A percentile compares a stretch with the other conserved stretches of the same genome.
These are phyloP conservation scores for Jamesozyma rosinii DNA, from an alignment of 805 yeast genomes.

Conservation along the genomic window DNA sequence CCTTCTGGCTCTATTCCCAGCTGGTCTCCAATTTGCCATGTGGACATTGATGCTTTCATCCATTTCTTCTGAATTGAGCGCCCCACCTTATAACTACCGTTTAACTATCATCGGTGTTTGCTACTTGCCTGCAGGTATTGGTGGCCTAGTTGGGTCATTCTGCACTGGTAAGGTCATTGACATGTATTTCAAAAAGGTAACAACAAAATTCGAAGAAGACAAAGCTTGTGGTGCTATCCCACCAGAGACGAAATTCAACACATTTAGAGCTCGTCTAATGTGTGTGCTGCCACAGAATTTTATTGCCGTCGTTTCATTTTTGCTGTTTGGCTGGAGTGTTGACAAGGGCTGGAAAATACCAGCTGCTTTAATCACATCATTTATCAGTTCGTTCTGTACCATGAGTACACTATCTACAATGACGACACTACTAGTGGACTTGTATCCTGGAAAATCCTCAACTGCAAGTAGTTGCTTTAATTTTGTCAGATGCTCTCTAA, in stretches of 20 bases:
- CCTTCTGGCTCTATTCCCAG: conserved; percentile 44
- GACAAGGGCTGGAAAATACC: conserved; percentile 40
- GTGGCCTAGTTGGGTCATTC: conserved; percentile 55
- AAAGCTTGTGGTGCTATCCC: conserved; percentile 21
- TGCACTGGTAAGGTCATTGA: conserved; percentile 50
- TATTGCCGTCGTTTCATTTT: conserved; percentile 34
- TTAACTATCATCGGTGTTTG: conserved; percentile 56
- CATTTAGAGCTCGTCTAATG: conserved; percentile 44
- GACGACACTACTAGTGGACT: conserved; percentile 61
- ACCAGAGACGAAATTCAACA: conserved; percentile 36
- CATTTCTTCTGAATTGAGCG: conserved; percentile 44
- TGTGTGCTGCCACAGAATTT: conserved; percentile 38
- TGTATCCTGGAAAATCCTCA: conserved; percentile 61
- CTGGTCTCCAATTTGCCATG: conserved; percentile 52
- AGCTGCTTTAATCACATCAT: conserved; percentile 48
- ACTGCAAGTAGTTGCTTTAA: conserved; percentile 67
- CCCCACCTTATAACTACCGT: conserved; percentile 39
- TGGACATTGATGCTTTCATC: conserved; percentile 67
- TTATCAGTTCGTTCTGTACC: conserved; percentile 47
- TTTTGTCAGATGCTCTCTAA: conserved; percentile 56
- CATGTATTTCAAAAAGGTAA: conserved; percentile 34
- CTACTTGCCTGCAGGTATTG: conserved; percentile 66
- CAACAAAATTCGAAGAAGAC: conserved; percentile 16
- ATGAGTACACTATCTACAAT: conserved; percentile 48
- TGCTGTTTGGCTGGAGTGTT: conserved; percentile 69